phyloP scores from a whole-genome alignment of 2,329 filamentous ascomycete genomes.

The Chaetomium sp. region DNA sequence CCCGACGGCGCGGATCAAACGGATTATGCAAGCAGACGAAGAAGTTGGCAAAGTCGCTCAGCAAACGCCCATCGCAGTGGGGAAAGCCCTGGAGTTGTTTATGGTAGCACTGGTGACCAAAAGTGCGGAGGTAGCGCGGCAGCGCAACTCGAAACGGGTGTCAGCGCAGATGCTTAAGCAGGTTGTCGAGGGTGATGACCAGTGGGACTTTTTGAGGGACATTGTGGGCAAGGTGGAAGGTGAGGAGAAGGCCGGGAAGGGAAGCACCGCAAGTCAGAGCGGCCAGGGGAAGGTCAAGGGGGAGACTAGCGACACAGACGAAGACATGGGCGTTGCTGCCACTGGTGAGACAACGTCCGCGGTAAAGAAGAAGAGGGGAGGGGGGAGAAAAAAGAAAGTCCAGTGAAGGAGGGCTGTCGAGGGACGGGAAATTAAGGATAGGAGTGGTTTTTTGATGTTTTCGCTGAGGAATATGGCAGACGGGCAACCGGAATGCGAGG shows the following conservation, averaged over 20 bases:
- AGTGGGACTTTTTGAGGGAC: constrained; percentile 89
- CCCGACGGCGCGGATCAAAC: constrained; percentile 93
- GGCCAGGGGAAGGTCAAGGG: constrained; percentile 31
- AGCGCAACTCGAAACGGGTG: constrained; percentile 81
- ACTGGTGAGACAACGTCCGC: constrained; percentile 32
- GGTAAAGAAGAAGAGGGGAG: constrained; percentile 34
- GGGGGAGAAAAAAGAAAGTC: constrained; percentile 26
- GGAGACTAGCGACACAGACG: constrained; percentile 46
- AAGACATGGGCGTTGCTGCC: constrained; percentile 29
- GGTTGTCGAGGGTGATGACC: constrained; percentile 79
- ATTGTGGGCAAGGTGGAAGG: constrained; percentile 79
- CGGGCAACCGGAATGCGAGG: not conserved
- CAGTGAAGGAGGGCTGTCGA: not conserved
- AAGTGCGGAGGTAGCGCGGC: constrained; percentile 74
- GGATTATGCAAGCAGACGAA: constrained; percentile 98
- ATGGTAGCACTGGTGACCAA: constrained; percentile 93
- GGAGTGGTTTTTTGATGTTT: not conserved
- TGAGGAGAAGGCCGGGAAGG: constrained; percentile 38
- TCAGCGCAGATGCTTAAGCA: constrained; percentile 87
- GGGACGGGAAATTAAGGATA: not conserved
- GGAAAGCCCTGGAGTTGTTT: constrained; percentile 92
- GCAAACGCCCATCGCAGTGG: constrained; percentile 91
- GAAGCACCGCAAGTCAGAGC: constrained; percentile 15
- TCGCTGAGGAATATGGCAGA: not conserved
- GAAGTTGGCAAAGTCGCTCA: constrained; percentile 98